These are phyloP conservation scores for Globisporangium spinosum DNA, from an alignment of 352 stramenopile genomes.

Conservation along the genomic window DNA sequence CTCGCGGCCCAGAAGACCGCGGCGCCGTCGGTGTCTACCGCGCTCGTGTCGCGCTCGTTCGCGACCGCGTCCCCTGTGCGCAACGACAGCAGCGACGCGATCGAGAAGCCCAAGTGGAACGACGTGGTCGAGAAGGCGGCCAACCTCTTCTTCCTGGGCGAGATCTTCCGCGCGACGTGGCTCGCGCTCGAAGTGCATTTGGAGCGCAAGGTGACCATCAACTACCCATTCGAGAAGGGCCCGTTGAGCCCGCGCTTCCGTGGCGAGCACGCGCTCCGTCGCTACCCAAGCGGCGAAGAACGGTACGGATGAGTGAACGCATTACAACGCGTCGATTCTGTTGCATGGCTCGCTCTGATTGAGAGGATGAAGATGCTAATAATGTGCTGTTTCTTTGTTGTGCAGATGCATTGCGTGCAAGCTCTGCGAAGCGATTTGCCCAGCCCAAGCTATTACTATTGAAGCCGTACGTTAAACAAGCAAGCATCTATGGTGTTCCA, in stretches of 20 bases:
- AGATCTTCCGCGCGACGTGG: conserved; percentile 79
- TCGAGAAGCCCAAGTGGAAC: conserved; percentile 58
- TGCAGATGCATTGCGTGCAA: conserved; percentile 99
- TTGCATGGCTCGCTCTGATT: not conserved
- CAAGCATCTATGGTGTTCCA: not conserved
- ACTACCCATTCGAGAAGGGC: conserved; percentile 99
- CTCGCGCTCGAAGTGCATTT: conserved; percentile 79
- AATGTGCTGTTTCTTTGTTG: conserved; percentile 12
- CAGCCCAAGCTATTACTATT: conserved; percentile 99
- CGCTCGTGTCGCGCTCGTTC: conserved; percentile 29
- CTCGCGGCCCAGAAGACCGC: conserved; percentile 29
- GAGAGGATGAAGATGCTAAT: not conserved
- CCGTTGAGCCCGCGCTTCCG: conserved; percentile 96
- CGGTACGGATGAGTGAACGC: conserved; percentile 47
- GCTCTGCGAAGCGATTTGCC: conserved; percentile 99
- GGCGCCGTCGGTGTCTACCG: conserved; percentile 11
- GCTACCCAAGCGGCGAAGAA: conserved; percentile 99
- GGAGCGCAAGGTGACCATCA: conserved; percentile 96
- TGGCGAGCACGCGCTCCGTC: conserved; percentile 96
- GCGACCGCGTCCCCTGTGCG: conserved; percentile 24
- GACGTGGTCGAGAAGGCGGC: conserved; percentile 81
- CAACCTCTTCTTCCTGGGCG: conserved; percentile 81
- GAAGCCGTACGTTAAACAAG: conserved; percentile 77
- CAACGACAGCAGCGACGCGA: conserved; percentile 19
- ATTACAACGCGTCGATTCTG: not conserved